Conservation (phyloP, 2,329 filamentous ascomycete species). For the Lasiodiplodia sp. region DNA sequence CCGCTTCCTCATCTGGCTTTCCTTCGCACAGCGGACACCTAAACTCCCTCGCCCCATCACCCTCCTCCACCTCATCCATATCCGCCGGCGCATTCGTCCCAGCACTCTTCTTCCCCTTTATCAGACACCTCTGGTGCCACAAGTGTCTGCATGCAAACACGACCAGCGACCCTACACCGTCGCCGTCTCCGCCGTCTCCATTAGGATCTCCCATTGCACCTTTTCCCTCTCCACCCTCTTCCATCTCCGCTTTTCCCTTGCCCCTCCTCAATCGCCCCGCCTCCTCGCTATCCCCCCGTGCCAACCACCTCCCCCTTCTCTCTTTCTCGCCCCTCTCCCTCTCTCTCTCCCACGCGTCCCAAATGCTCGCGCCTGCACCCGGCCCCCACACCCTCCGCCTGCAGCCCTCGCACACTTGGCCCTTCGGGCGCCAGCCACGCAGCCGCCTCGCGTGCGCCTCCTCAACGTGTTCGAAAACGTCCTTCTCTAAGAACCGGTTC, state of each 20-base stretch:
- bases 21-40: constrained; percentile 23
- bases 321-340: constrained; percentile 52
- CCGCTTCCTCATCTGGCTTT: not conserved
- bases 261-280: constrained; percentile 56
- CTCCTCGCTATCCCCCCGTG: constrained; percentile 44
- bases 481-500: constrained; percentile 85
- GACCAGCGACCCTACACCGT: constrained; percentile 36
- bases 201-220: constrained; percentile 54
- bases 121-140: constrained; percentile 48
- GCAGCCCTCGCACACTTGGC: constrained; percentile 88
- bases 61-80: not conserved
- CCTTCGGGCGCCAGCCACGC: constrained; percentile 86
- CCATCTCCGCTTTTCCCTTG: constrained; percentile 56
- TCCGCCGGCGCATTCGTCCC: not conserved
- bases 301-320: constrained; percentile 51
- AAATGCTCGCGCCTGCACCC: constrained; percentile 76
- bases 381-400: constrained; percentile 86
- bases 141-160: constrained; percentile 52
- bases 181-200: constrained; percentile 46
- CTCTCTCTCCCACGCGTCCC: constrained; percentile 79
- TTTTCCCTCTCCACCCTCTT: constrained; percentile 42
- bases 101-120: not conserved
- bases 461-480: constrained; percentile 83
- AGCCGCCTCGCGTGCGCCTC: constrained; percentile 77
- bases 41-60: constrained; percentile 11